phyloP scores from a whole-genome alignment of 2,329 filamentous ascomycete genomes.

The Emergomyces orientalis region DNA sequence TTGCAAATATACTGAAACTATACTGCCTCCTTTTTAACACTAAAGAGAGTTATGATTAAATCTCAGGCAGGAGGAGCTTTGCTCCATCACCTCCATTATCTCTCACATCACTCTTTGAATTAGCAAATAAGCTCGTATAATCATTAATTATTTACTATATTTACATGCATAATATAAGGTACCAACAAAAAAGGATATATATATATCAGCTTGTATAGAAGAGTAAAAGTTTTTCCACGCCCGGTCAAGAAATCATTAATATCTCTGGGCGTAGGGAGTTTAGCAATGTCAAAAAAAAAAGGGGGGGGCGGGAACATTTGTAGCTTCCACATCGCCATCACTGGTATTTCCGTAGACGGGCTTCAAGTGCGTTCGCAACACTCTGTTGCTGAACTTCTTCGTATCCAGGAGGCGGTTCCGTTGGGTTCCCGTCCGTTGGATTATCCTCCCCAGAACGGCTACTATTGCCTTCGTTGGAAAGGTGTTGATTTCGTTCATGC shows the following conservation, averaged over 20 bases:
- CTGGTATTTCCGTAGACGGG: conserved; percentile 35
- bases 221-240: neutral
- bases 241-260: neutral
- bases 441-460: neutral
- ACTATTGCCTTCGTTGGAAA: neutral
- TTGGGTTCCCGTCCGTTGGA: conserved; percentile 32
- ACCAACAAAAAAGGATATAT: neutral
- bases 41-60: neutral
- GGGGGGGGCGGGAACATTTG: too few relatives aligned
- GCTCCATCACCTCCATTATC: neutral
- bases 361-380: conserved; percentile 63
- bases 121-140: neutral
- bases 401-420: conserved; percentile 79
- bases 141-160: conserved; percentile 5
- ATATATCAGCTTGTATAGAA: neutral
- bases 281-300: too few relatives aligned
- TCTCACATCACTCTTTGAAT: neutral
- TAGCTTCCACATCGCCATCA: conserved; percentile 11
- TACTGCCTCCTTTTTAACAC: neutral
- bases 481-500: conserved; percentile 4
- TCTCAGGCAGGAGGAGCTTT: neutral
- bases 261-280: too few relatives aligned
- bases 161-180: neutral
- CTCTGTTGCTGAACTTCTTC: conserved; percentile 82
- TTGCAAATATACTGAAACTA: neutral